These are phyloP conservation scores for Coemansia sp. DNA, from an alignment of 192 early-diverging fungal genomes.

Conservation along the genomic window DNA sequence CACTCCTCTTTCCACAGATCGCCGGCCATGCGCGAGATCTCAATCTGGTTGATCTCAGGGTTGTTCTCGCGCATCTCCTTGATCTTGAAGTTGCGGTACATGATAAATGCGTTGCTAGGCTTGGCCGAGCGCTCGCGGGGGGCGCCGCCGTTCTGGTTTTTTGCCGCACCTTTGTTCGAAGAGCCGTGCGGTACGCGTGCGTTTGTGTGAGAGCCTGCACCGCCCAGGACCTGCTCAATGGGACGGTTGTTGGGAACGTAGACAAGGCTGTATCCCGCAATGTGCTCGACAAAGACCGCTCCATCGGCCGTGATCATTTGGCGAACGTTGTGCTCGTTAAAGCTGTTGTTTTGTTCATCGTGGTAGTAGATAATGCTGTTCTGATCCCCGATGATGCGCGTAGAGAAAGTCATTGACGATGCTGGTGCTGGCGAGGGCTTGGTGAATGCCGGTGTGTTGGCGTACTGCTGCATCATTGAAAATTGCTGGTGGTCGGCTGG, in stretches of 20 bases:
- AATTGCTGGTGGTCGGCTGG: slow-evolving; percentile 18
- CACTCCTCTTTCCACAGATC: slow-evolving; percentile 50
- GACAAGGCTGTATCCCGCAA: slow-evolving; percentile 41
- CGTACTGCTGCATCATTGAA: slow-evolving; percentile 24
- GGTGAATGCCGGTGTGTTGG: slow-evolving; percentile 10
- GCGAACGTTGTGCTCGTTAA: slow-evolving; percentile 27
- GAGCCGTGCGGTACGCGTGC: slow-evolving; percentile 4
- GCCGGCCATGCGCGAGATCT: slow-evolving; percentile 53
- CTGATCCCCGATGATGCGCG: slow-evolving; percentile 30
- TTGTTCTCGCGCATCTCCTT: slow-evolving; percentile 38
- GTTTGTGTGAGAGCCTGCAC: slow-evolving; percentile 19
- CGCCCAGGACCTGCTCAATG: slow-evolving; percentile 27
- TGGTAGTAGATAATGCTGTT: slow-evolving; percentile 39
- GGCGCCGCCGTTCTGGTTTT: no score
- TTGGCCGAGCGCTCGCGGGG: slow-evolving; percentile 22
- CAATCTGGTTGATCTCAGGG: slow-evolving; percentile 48
- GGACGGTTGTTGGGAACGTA: slow-evolving; percentile 22
- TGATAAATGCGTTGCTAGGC: slow-evolving; percentile 54
- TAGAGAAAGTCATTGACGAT: slow-evolving; percentile 11
- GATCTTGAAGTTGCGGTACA: slow-evolving; percentile 54
- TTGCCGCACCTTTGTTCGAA: no score
- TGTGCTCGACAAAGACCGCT: slow-evolving; percentile 40
- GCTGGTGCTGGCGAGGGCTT: slow-evolving; percentile 15
- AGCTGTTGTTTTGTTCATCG: slow-evolving; percentile 14
- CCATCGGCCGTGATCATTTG: slow-evolving; percentile 41